These are phyloP conservation scores for Aciculoconidium aculeatum DNA, from an alignment of 805 yeast genomes.

Conservation along the genomic window DNA sequence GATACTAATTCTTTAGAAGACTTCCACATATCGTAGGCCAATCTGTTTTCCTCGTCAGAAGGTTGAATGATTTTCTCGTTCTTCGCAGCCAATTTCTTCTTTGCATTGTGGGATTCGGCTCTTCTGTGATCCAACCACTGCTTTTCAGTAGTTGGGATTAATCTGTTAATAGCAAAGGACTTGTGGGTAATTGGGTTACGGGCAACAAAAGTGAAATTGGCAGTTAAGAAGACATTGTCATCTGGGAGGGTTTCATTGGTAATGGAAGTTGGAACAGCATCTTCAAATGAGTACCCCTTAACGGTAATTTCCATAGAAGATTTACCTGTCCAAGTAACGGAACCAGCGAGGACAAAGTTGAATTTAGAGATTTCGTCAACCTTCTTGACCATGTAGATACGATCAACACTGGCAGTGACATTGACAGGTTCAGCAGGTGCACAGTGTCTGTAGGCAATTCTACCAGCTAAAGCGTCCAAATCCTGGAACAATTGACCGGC, in stretches of 20 bases:
- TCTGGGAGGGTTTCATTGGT: conserved; percentile 53
- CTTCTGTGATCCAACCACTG: conserved; percentile 83
- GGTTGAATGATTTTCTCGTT: conserved; percentile 58
- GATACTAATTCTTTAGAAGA: conserved; percentile 29
- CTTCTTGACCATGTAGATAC: conserved; percentile 81
- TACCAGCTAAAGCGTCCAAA: conserved; percentile 88
- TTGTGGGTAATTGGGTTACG: conserved; percentile 90
- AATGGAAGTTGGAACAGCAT: conserved; percentile 45
- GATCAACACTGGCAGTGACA: conserved; percentile 92
- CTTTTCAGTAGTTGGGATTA: conserved; percentile 66
- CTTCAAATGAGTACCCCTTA: conserved; percentile 74
- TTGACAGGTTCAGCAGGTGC: conserved; percentile 94
- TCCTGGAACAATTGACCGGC: conserved; percentile 94
- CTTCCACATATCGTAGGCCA: conserved; percentile 75
- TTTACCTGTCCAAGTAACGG: conserved; percentile 90
- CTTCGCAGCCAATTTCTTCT: conserved; percentile 74
- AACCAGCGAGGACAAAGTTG: conserved; percentile 82
- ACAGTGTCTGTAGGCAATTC: conserved; percentile 88
- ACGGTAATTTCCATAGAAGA: conserved; percentile 95
- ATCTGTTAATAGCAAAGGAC: conserved; percentile 78
- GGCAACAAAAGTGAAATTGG: conserved; percentile 93
- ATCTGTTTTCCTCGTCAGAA: conserved; percentile 59
- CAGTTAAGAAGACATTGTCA: conserved; percentile 73
- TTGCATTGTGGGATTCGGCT: conserved; percentile 86
- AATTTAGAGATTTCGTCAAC: conserved; percentile 70